phyloP scores from a whole-genome alignment of 2,329 filamentous ascomycete species.

The Fusarium nisikadoi region DNA sequence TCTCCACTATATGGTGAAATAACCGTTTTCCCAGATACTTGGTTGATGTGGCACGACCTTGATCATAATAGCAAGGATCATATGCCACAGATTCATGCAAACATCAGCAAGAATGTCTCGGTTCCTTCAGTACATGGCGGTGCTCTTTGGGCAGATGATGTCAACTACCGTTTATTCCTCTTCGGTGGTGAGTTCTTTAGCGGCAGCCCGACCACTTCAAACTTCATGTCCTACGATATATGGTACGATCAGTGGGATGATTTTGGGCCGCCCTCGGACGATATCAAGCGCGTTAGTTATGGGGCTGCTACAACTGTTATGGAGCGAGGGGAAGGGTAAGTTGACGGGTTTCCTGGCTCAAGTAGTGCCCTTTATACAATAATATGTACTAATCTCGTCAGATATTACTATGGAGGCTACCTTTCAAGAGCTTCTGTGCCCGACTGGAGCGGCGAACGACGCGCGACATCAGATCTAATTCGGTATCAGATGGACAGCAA shows the following conservation, averaged over 20 bases:
- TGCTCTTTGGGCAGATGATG: not conserved
- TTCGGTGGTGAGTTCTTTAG: not conserved
- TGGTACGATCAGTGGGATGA: slow-evolving; percentile 3
- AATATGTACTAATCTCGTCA: not conserved
- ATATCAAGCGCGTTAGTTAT: not conserved
- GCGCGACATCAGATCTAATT: not conserved
- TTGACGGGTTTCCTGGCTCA: rapidly evolving
- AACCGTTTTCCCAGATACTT: not conserved
- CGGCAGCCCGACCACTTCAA: not conserved
- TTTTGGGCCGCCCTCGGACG: not conserved
- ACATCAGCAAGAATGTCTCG: slow-evolving; percentile 2
- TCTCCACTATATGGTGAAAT: too few relatives aligned
- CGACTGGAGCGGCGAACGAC: not conserved
- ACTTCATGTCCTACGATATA: not conserved
- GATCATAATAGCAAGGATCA: slow-evolving; percentile 4
- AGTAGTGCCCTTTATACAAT: not conserved
- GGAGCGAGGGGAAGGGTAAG: slow-evolving; percentile 2
- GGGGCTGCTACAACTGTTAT: not conserved
- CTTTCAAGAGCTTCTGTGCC: not conserved
- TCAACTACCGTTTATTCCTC: slow-evolving; percentile 1
- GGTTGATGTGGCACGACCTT: not conserved
- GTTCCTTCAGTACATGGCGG: slow-evolving; percentile 2
- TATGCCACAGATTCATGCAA: slow-evolving; percentile 1
- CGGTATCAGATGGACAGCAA: not conserved
- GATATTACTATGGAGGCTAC: not conserved